Evolutionary conservation across 2,329 filamentous ascomycete genomes (phyloP), one percentile per base, ranked within the genome.

Genomic region (Aspergillus sp.): DNA sequence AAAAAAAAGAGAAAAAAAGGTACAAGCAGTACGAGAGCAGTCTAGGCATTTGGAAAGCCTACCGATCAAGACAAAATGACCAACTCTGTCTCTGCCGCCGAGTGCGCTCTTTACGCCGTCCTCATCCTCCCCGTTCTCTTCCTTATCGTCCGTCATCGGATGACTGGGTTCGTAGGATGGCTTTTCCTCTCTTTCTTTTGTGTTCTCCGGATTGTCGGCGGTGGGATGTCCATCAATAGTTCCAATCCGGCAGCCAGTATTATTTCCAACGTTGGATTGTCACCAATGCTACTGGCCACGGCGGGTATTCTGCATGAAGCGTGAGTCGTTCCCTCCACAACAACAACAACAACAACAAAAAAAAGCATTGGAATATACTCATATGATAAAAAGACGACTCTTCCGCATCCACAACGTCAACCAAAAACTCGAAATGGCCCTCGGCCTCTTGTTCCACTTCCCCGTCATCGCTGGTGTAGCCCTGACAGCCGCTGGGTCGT

Each of bases 131-230:
- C 64, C 1, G 52, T 56, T 0, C 29, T 63, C 4, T 71, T 62
- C 46, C 44, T 68, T 32, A 47, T 66, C 1, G 41, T 60, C 33
- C 61, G 57, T 27, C 70, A 73, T 19, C 48, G 63, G 65, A 29
- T 48, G 55, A 33, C 12, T 49, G 4, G 66, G 66, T n/a, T 68
- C 4, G 36, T 72, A 4, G 66, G 67, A 39, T 73, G 70, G 69
- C 44, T 60, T 28, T 73, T 67, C 46, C 53, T 72, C 4, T 47
- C 59, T 29, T 46, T 59, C 4, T 73, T 73, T 47, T 70, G 68
- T 39, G 50, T 52, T 1, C 56, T 72, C 0, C 62, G 65, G 6
- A 62, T 73, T 27, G 47, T 69, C 5, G 62, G 64, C 9, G 63
- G 54, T 34, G 57, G 43, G 4, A 12, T 59, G 5, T 50, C 46